Evolutionary conservation across 441 rosid species (phyloP).

Genomic region (Eugenia klotzschiana): DNA sequence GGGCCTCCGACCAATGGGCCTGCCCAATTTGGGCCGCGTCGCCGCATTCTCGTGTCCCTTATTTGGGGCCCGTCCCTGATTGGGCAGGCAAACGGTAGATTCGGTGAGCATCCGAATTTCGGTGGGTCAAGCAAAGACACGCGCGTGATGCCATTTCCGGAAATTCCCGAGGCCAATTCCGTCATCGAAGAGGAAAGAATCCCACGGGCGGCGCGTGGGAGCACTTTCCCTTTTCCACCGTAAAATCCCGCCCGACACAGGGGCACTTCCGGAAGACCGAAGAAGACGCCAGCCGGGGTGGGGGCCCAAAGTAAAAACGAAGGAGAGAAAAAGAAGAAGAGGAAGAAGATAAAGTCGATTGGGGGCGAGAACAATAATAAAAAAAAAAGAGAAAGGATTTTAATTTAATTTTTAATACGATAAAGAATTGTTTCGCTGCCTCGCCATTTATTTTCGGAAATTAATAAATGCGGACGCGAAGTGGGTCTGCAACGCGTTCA

Average conservation of each 20-base stretch:
- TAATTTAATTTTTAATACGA: not conserved
- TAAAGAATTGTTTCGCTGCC: not conserved
- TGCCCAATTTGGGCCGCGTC: not conserved
- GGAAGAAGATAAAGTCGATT: not conserved
- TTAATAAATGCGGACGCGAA: conserved; percentile 33
- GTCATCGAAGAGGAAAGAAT: not conserved
- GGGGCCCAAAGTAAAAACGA: not conserved
- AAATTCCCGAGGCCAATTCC: not conserved
- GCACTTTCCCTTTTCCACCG: not conserved
- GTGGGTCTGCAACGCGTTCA: conserved; percentile 37
- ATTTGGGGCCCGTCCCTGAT: too few relatives aligned
- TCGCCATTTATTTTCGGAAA: not conserved
- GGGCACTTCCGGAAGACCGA: not conserved
- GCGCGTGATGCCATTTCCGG: not conserved
- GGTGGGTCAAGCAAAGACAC: not conserved
- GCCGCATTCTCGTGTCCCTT: not conserved
- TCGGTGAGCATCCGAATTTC: not conserved
- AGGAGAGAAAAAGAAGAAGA: not conserved
- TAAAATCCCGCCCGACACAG: not conserved
- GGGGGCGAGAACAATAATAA: not conserved
- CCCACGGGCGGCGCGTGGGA: not conserved
- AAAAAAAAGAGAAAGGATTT: not conserved
- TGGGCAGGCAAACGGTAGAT: not conserved
- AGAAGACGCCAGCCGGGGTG: not conserved
- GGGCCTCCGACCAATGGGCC: not conserved